phyloP scores from a whole-genome alignment of 331 rosid species.

The Erythrophleum ivorense region DNA sequence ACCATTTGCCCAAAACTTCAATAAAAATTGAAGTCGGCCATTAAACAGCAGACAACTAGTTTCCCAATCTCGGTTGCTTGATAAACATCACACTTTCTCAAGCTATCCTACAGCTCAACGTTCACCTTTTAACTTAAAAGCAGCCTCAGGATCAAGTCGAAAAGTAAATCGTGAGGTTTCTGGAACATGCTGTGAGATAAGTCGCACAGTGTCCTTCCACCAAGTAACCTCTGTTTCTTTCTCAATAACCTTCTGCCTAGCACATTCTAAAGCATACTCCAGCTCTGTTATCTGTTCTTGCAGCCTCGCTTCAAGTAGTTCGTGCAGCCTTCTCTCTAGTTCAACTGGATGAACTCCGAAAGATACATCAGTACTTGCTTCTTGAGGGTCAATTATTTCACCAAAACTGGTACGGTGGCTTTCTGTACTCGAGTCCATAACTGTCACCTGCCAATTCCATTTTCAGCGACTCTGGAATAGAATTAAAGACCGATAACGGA shows the following conservation, averaged over 20 bases:
- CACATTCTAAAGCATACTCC: constrained; percentile 69
- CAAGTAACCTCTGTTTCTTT: constrained; percentile 73
- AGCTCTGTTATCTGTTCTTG: constrained; percentile 76
- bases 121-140: constrained; percentile 47
- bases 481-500: constrained; percentile 20
- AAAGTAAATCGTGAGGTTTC: constrained; percentile 60
- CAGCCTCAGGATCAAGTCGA: constrained; percentile 48
- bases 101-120: constrained; percentile 37
- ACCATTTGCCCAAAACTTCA: constrained; percentile 29
- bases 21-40: constrained; percentile 1
- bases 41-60: constrained; percentile 9
- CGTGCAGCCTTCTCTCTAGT: constrained; percentile 81
- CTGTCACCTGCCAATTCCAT: constrained; percentile 51
- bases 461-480: constrained; percentile 39
- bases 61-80: constrained; percentile 22
- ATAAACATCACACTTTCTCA: constrained; percentile 34
- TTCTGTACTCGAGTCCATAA: constrained; percentile 36
- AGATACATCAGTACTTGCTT: constrained; percentile 48
- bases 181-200: constrained; percentile 56
- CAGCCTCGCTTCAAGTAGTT: constrained; percentile 73
- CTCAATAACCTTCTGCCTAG: constrained; percentile 59
- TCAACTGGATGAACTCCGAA: constrained; percentile 73
- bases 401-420: constrained; percentile 48
- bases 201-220: constrained; percentile 79
- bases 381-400: constrained; percentile 63